phyloP scores from a whole-genome alignment of 306 rosid species.

The Begonia fuchsioides region DNA sequence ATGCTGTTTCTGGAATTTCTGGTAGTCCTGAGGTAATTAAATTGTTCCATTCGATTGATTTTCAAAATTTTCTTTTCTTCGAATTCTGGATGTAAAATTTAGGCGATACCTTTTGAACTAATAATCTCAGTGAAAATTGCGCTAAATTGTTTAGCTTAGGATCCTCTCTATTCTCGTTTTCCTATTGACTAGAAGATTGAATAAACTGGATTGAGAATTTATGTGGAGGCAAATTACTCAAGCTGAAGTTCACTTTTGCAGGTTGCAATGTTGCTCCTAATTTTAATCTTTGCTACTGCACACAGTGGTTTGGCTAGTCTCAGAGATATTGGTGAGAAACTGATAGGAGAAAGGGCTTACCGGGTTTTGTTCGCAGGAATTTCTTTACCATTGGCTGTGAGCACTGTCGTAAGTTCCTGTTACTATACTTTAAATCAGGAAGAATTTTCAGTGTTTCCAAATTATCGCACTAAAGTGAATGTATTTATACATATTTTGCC shows the following conservation, averaged over 20 bases:
- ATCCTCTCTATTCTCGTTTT: too few relatives aligned
- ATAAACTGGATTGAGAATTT: too few relatives aligned
- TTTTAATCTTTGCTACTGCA: conserved; percentile 50
- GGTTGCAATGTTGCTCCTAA: conserved; percentile 67
- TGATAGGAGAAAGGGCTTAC: conserved; percentile 75
- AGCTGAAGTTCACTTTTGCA: conserved; percentile 29
- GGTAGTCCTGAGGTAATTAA: conserved; percentile 49
- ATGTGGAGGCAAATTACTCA: neutral
- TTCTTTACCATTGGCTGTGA: conserved; percentile 82
- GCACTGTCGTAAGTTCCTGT: conserved; percentile 58
- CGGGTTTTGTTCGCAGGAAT: conserved; percentile 92
- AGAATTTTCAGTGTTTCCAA: neutral
- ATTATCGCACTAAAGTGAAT: neutral
- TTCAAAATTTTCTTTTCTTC: neutral
- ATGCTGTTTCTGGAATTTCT: conserved; percentile 50
- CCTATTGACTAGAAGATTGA: too few relatives aligned
- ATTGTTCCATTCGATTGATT: neutral
- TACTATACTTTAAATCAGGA: neutral
- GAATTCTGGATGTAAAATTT: neutral
- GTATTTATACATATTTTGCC: neutral
- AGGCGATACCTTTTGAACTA: too few relatives aligned
- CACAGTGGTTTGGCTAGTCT: conserved; percentile 91
- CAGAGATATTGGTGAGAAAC: conserved; percentile 70
- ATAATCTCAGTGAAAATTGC: too few relatives aligned
- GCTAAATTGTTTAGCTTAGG: too few relatives aligned